Conservation (phyloP, 768 basidiomycete species). For the Amanita phalloides region DNA sequence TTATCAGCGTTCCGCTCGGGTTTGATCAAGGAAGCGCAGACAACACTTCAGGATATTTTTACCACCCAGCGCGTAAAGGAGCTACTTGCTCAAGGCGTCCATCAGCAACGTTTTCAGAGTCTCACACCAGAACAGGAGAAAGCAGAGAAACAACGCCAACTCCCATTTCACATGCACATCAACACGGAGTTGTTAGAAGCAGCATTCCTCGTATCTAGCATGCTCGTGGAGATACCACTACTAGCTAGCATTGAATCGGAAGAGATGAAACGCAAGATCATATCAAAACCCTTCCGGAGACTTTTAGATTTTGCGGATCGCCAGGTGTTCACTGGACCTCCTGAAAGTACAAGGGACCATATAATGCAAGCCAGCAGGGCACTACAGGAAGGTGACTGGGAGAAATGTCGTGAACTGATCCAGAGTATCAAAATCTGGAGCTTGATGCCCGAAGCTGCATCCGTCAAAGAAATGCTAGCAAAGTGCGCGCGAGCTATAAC, state of each 20-base stretch:
- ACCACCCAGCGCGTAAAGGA: constrained; percentile 96
- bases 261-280: constrained; percentile 84
- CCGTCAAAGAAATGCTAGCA: constrained; percentile 91
- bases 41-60: constrained; percentile 91
- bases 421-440: constrained; percentile 98
- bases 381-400: constrained; percentile 94
- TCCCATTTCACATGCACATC: constrained; percentile 99
- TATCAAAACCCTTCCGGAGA: constrained; percentile 95
- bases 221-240: constrained; percentile 95
- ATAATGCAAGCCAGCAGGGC: constrained; percentile 99
- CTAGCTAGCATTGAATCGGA: constrained; percentile 92
- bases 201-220: constrained; percentile 95
- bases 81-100: constrained; percentile 91
- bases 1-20: constrained; percentile 95
- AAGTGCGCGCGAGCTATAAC: constrained; percentile 40
- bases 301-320: constrained; percentile 94
- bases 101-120: constrained; percentile 82
- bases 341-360: constrained; percentile 97
- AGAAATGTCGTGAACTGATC: constrained; percentile 86
- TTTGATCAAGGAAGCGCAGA: constrained; percentile 87
- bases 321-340: constrained; percentile 95
- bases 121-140: constrained; percentile 94
- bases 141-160: constrained; percentile 87
- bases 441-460: constrained; percentile 80
- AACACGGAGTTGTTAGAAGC: constrained; percentile 97